Evolutionary conservation across 2,329 filamentous ascomycete species (phyloP), one percentile per base, ranked within the genome.

Genomic region (Zopfia rhizophila): DNA sequence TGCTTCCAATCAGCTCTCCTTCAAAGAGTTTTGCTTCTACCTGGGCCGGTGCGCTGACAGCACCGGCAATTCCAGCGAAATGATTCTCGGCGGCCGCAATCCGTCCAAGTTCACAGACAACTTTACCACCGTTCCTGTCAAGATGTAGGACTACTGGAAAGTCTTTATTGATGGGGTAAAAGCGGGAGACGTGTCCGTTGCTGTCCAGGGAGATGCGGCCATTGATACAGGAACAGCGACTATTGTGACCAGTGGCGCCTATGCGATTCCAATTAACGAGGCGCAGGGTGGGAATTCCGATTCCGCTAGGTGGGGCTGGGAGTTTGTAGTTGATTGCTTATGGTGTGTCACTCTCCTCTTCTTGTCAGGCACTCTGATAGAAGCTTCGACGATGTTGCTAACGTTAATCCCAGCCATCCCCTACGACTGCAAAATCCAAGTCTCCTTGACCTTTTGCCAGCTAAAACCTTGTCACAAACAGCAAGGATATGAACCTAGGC

Each of bases 1-100:
- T 48, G 47, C 54, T 21, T 33, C 61, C 30, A 47, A 48, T 39
- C 48, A 51, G 14, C 51, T 62, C 40, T 48, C 27, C 38, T 51
- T 48, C 14, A 50, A 51, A n/a, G 60, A 63, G 35, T 65, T 65
- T 53, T 56, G 51, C 22, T 65, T 63, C 49, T 63, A 63, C 30
- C 61, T 65, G 14, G 58, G 60, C 12, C 60, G 60, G 27, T 41
- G 45, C 11, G 44, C 46, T 22, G 46, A 41, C 40, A 46, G 45
- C 38, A 65, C 58, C 7, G 40, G 33, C 3, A 36, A 32, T 27
- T 51, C 50, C n/a, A 54, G 47, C 40, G 60, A 63, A 31, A 29
- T 65, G 36, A 58, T 58, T 10, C 48, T 63, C 4, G 61, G 60
- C 16, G 60, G 60, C 25, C 56, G 58, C 23, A 56, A 65, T 38